Evolutionary conservation across 768 basidiomycete genomes (phyloP).

Genomic region (Amanita muscaria): DNA sequence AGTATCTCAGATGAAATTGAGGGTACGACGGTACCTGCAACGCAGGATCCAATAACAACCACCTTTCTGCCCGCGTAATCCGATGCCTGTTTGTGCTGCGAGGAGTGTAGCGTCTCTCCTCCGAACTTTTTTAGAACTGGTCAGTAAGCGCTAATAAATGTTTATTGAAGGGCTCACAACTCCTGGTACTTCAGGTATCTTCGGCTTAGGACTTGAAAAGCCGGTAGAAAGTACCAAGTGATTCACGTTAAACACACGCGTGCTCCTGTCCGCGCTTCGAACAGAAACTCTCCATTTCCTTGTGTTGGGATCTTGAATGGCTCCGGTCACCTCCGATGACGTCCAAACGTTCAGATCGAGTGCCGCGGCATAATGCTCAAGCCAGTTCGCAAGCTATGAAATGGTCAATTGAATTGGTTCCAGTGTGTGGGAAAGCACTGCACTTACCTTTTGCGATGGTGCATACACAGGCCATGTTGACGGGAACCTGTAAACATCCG

Average conservation of each 20-base stretch:
- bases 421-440: conserved; percentile 21
- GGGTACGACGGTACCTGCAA: too few species aligned
- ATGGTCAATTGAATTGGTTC: conserved; percentile 14
- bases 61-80: too few species aligned
- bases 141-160: too few species aligned
- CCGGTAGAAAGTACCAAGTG: conserved; percentile 54
- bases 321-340: conserved; percentile 32
- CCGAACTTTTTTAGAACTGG: conserved; percentile 27
- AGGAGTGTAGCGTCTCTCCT: conserved; percentile 46
- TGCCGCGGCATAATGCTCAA: conserved; percentile 50
- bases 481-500: conserved; percentile 28
- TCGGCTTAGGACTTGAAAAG: conserved; percentile 36
- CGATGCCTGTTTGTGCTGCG: conserved; percentile 40
- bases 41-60: too few species aligned
- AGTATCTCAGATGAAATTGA: too few species aligned
- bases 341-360: conserved; percentile 63
- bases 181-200: conserved; percentile 37
- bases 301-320: conserved; percentile 27
- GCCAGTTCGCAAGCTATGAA: conserved; percentile 50
- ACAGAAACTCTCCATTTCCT: conserved; percentile 39
- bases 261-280: conserved; percentile 21
- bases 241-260: conserved; percentile 31
- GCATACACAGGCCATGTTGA: conserved; percentile 45
- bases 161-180: conserved; percentile 20
- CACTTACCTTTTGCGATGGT: conserved; percentile 38